Evolutionary conservation across 2,329 filamentous ascomycete species (phyloP), one percentile per base, ranked within the genome.

Genomic region (Cryphonectria carpinicola): DNA sequence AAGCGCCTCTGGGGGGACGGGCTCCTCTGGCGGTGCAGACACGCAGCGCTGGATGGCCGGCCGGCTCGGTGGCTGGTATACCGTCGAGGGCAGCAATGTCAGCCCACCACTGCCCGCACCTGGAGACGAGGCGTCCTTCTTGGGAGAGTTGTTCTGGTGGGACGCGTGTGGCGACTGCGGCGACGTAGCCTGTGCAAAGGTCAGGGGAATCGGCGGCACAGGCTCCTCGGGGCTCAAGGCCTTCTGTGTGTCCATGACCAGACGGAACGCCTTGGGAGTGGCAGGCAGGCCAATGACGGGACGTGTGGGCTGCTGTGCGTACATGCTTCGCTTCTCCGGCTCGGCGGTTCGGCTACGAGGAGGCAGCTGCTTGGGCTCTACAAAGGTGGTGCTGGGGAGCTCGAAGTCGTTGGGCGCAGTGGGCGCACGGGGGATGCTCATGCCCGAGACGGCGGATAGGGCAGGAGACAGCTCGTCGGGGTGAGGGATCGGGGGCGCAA

Each of bases 231-330:
- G 67, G 60, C 76, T 62, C 71, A 78, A 70, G 74, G 79, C 39
- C 70, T 72, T 60, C 70, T 85, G 82, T 70, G 75, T 76, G 41
- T 89, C 87, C 75, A 95, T 90, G 60, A 93, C 89, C 1, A 97
- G 89, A 28, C 92, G 89, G 94, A 98, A 97, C 1, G 94, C 94
- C 82, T 93, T 91, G 41, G 95, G 95, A 0, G 95, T 98, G 2
- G 94, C 93, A 19, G 95, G 94, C n/a, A 97, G 86, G 0, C 94
- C 95, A 66, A 95, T 87, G 7, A 88, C 86, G 1, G 87, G 84
- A 1, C 80, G 71, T 6, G 79, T 71, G 78, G 82, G 66, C 79
- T 80, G 19, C 43, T 73, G 70, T 17, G 84, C 83, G 72, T 85
- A 86, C 79, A 87, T 86, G 78, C 82, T 85, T 1, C 89, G 87